Evolutionary conservation across 2,329 filamentous ascomycete species (phyloP).

Genomic region (Aspergillus amoenus): DNA sequence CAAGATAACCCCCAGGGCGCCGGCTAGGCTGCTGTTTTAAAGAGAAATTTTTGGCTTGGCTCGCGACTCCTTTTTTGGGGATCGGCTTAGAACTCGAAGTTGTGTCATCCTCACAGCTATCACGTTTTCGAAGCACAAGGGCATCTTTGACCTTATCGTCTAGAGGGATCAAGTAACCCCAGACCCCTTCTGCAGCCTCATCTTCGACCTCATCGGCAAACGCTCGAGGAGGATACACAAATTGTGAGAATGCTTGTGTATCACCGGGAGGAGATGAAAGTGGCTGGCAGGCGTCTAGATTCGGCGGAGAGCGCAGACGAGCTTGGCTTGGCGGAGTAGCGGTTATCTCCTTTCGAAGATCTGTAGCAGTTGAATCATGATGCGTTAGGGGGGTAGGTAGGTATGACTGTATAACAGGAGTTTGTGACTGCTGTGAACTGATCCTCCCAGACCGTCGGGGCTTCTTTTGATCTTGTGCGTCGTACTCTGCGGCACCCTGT

Average conservation of each 20-base stretch:
- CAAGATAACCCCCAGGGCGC: slow-evolving; percentile 79
- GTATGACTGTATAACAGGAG: slow-evolving; percentile 64
- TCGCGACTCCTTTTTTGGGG: slow-evolving; percentile 45
- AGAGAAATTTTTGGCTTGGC: slow-evolving; percentile 55
- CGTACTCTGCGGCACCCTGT: slow-evolving; percentile 66
- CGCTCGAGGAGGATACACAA: slow-evolving; percentile 67
- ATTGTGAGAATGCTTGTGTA: slow-evolving; percentile 79
- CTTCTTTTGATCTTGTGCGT: slow-evolving; percentile 70
- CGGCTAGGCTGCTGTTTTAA: slow-evolving; percentile 57
- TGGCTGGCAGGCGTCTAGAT: slow-evolving; percentile 36
- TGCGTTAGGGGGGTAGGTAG: slow-evolving; percentile 81
- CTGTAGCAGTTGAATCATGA: slow-evolving; percentile 62
- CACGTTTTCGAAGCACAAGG: slow-evolving; percentile 73
- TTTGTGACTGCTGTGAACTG: slow-evolving; percentile 56
- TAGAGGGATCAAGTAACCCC: slow-evolving; percentile 90
- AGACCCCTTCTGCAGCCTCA: slow-evolving; percentile 81
- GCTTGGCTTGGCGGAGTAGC: slow-evolving; percentile 67
- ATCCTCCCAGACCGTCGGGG: slow-evolving; percentile 75
- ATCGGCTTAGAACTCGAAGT: slow-evolving; percentile 37
- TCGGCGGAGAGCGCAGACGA: slow-evolving; percentile 44
- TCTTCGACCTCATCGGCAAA: slow-evolving; percentile 82
- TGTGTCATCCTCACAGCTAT: slow-evolving; percentile 60
- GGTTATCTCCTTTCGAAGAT: slow-evolving; percentile 66
- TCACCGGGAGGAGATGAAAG: slow-evolving; percentile 69
- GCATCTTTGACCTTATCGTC: slow-evolving; percentile 67